phyloP scores from a whole-genome alignment of 352 stramenopile species.

The Phytopythium ostracodes region DNA sequence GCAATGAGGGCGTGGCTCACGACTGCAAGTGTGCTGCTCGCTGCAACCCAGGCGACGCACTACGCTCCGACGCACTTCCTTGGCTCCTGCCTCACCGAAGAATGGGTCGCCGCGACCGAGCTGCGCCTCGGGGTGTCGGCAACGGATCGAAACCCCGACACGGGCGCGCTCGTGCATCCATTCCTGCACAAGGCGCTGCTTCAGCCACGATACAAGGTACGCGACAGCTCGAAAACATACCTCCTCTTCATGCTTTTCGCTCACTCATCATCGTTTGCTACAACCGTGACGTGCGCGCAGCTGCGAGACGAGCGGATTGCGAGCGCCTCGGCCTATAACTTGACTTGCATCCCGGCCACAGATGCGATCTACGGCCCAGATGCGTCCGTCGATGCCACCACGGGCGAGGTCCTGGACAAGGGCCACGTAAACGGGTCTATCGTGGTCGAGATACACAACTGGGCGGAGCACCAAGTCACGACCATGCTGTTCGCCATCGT shows the following conservation, averaged over 20 bases:
- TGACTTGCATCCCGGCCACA: conserved; percentile 16
- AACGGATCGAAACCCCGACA: conserved; percentile 14
- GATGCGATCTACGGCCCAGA: conserved; percentile 31
- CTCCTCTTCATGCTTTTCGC: too few species aligned
- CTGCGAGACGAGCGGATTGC: conserved; percentile 24
- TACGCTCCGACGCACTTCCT: conserved; percentile 39
- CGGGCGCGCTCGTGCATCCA: conserved; percentile 18
- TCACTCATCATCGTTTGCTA: neutral
- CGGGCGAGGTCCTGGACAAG: conserved; percentile 16
- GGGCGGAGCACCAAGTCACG: conserved; percentile 33
- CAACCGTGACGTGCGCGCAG: neutral
- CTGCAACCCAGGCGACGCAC: neutral
- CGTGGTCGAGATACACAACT: conserved; percentile 40
- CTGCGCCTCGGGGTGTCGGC: conserved; percentile 18
- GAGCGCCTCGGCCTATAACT: conserved; percentile 19
- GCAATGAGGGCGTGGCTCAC: neutral
- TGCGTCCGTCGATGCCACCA: conserved; percentile 17
- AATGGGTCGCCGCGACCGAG: conserved; percentile 23
- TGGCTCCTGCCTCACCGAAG: conserved; percentile 31
- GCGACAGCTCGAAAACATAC: neutral
- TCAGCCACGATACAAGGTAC: conserved; percentile 22
- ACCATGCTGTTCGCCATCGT: conserved; percentile 45
- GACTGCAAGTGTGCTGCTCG: neutral
- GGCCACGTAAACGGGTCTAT: conserved; percentile 31
- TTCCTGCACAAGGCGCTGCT: conserved; percentile 31